A percentile compares a stretch with the other conserved stretches of the same genome.
phyloP scores from a whole-genome alignment of 2,329 filamentous ascomycete genomes.

The Magnaporthiopsis incrustans region DNA sequence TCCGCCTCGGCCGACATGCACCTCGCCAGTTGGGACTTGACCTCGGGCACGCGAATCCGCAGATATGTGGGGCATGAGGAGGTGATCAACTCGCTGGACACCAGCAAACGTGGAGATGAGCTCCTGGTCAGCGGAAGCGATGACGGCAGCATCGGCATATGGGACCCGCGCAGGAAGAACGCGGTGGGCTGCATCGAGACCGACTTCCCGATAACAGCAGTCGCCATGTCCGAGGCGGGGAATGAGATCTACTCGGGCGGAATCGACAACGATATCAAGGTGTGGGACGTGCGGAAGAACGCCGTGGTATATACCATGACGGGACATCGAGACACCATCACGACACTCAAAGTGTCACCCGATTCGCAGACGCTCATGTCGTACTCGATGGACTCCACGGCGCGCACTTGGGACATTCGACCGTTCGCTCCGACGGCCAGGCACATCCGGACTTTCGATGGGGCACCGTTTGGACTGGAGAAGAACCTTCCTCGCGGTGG shows the following conservation, averaged over 20 bases:
- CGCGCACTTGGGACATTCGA: slow-evolving; percentile 90
- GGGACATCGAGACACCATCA: slow-evolving; percentile 87
- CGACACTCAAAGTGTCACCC: slow-evolving; percentile 83
- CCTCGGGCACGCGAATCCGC: slow-evolving; percentile 85
- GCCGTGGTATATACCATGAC: slow-evolving; percentile 77
- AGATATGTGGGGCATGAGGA: slow-evolving; percentile 91
- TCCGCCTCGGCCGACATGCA: slow-evolving; percentile 92
- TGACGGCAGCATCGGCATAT: slow-evolving; percentile 88
- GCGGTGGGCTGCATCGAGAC: slow-evolving; percentile 84
- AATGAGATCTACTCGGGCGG: slow-evolving; percentile 93
- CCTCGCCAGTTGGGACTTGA: slow-evolving; percentile 89
- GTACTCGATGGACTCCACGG: slow-evolving; percentile 89
- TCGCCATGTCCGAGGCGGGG: slow-evolving; percentile 86
- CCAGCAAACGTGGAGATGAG: slow-evolving; percentile 84
- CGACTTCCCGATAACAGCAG: slow-evolving; percentile 83
- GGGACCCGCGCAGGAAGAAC: slow-evolving; percentile 88
- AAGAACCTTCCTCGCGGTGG: slow-evolving; percentile 86
- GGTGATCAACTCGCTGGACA: slow-evolving; percentile 86
- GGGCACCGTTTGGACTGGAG: slow-evolving; percentile 79
- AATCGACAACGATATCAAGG: slow-evolving; percentile 95
- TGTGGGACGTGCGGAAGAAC: slow-evolving; percentile 94
- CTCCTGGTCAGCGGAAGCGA: slow-evolving; percentile 86
- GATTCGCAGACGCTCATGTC: slow-evolving; percentile 87
- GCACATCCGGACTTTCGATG: slow-evolving; percentile 81
- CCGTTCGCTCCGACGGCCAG: slow-evolving; percentile 88